Base-by-base conservation (phyloP, 192 early-diverging fungal genomes). In the Backusella circina region DNA sequence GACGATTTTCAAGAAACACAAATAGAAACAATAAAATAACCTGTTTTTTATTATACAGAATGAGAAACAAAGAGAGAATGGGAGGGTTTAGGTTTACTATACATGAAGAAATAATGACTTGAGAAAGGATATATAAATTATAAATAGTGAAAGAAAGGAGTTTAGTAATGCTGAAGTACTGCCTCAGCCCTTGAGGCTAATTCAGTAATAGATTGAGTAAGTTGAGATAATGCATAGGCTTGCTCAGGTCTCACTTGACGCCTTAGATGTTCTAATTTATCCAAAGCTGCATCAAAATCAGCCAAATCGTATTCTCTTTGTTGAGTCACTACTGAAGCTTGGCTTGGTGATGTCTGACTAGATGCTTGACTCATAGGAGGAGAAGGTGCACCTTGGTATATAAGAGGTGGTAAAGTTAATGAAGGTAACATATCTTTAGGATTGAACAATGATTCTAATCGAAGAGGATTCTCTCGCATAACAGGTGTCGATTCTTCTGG, bases 151-250 rank as follows among this genome's bases (percentile, higher is more conserved):
- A 28, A 61, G 9, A 28, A 10, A 2, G 54, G 28, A 61, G 28
- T 61, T 61, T 61, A 61, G 37, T 39, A 70, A 41, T 47, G 39
- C 13, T 33, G 5, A 65, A 71, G 28, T 28, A 41, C 37, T 8
- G 72, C 36, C 15, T 74, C 72, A 38, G 72, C 72, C 28, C 65
- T 57, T 10, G 72, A 38, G n/a, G 57, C 72, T 26, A 74, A 28
- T 16, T 57, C 28, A 74, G 36, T 30, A 28, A 74, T 35, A 10
- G 57, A 41, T 44, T 74, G 72, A 2, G 26, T 74, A n/a, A 74
- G 28, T 65, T 74, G 72, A 23, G 72, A 74, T 41, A 74, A 64
- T 31, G 72, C 72, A 64, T 66, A 64, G 9, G 72, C 23, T 41
- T 74, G 72, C 33, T 74, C 72, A 6, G 54, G 72, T 44, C 64